These are phyloP conservation scores for Diaporthe sp. DNA, from an alignment of 2,329 filamentous ascomycete genomes.

Conservation along the genomic window DNA sequence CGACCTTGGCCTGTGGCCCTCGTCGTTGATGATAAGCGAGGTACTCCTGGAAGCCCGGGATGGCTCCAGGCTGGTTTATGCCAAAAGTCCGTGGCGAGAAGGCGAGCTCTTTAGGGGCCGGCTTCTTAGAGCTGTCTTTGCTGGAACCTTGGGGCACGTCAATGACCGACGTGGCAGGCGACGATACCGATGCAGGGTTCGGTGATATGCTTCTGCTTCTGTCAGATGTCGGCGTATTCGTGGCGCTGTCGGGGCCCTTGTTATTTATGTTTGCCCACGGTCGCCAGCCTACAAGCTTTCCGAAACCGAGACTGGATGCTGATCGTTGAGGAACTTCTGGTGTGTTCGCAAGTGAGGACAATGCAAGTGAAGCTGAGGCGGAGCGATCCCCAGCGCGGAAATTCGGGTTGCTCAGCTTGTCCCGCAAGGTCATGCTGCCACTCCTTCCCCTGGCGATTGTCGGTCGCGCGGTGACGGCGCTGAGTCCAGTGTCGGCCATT, in stretches of 20 bases:
- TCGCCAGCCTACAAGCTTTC: constrained; percentile 64
- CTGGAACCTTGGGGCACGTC: constrained; percentile 7
- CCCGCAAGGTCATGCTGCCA: constrained; percentile 71
- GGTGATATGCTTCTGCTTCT: constrained; percentile 34
- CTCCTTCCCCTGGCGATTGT: constrained; percentile 63
- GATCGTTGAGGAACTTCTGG: constrained; percentile 43
- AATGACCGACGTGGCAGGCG: constrained; percentile 39
- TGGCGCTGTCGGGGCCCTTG: constrained; percentile 8
- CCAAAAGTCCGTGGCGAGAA: constrained; percentile 56
- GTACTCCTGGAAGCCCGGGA: constrained; percentile 78
- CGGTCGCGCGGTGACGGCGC: constrained; percentile 71
- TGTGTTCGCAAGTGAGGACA: constrained; percentile 21
- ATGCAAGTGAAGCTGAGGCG: constrained; percentile 17
- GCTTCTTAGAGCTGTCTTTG: constrained; percentile 23
- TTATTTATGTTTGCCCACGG: constrained; percentile 56
- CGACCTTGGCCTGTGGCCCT: constrained; percentile 69
- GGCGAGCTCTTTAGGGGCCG: constrained; percentile 27
- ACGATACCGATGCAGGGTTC: constrained; percentile 33
- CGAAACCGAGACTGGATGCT: constrained; percentile 49
- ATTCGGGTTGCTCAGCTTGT: constrained; percentile 61
- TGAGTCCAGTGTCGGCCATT: constrained; percentile 69
- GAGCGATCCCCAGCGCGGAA: constrained; percentile 46
- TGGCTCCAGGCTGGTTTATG: constrained; percentile 83
- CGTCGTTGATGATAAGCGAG: constrained; percentile 65
- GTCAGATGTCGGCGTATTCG: constrained; percentile 34